Base-by-base conservation (phyloP, 352 stramenopile genomes). In the Phytopythium oedochilum region DNA sequence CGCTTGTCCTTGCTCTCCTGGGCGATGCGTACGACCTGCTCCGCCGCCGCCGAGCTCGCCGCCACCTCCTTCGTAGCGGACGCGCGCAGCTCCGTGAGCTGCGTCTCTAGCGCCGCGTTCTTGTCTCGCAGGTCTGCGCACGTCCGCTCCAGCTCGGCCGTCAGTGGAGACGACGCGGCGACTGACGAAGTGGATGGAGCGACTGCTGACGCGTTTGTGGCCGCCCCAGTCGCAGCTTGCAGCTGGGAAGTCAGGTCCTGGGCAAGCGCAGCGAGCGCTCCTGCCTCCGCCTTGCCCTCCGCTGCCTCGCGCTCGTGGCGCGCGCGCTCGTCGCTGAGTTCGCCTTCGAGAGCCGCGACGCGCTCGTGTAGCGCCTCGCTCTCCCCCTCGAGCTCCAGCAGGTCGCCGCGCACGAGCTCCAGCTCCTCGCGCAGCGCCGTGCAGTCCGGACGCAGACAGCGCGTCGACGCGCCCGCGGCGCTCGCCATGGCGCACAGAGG, bases 341-440 rank as follows among this genome's bases (percentile, higher is more conserved):
- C 65, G 22, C 59, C 62, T 47, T 83, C 66, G 26, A 84, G 48
- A 1, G 51, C 39, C 10, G 64, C 65, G 40, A 87, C 52, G 38
- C 78, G 63, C 15, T 91, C 80, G 55, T 86, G 72, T n/a, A 90
- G 67, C 62, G 79, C 62, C 43, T 89, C 76, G 49, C 75, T 84
- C 58, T 92, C 78, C 49, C 64, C 50, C 63, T 79, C 71, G 11
- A 90, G 42, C 63, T 88, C 78, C 23, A 84, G 62, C 17, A 88
- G 52, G 52, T 92, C 79, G 39, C 76, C 69, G 6, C 66, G 63
- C 23, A 88, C 56, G 12, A 86, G 67, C 60, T 75, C 76, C 52
- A 90, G 59, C 61, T 90, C 83, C 53, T 92, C 64, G 18, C 75
- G 76, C 32, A 82, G 60, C 26, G 76, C 77, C 34, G 80, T 82